phyloP scores from a whole-genome alignment of 2,329 filamentous ascomycete species.

The Venturia oleaginea region DNA sequence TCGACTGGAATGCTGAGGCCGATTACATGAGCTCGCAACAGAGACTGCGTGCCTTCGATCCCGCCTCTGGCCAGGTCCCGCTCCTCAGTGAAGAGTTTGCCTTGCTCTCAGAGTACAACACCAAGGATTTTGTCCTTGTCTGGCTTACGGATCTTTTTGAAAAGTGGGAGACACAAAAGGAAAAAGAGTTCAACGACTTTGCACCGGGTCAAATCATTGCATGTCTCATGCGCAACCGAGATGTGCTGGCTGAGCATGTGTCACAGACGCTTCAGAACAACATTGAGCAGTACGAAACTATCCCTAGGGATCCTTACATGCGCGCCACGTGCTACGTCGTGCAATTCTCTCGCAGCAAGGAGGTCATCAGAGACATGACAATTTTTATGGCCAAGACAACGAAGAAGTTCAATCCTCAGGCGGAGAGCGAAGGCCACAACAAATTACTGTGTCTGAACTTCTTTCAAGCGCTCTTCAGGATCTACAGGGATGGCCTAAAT shows the following conservation, averaged over 20 bases:
- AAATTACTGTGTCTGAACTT: neutral
- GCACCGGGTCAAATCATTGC: slow-evolving; percentile 10
- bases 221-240: neutral
- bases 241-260: neutral
- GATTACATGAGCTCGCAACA: neutral
- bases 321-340: neutral
- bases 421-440: slow-evolving; percentile 2
- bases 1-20: slow-evolving; percentile 1
- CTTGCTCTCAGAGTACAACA: slow-evolving; percentile 6
- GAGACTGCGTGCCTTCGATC: neutral
- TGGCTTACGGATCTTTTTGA: slow-evolving; percentile 8
- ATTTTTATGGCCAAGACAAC: slow-evolving; percentile 4
- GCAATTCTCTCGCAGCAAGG: neutral
- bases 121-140: slow-evolving; percentile 1
- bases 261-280: slow-evolving; percentile 1
- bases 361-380: neutral
- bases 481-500: neutral
- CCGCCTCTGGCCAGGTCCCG: slow-evolving; percentile 1
- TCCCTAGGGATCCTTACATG: slow-evolving; percentile 7
- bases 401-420: neutral
- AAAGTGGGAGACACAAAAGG: slow-evolving; percentile 9
- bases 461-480: neutral
- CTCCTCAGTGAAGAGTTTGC: neutral
- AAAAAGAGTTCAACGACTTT: slow-evolving; percentile 3
- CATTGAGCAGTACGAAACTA: slow-evolving; percentile 8